Base-by-base conservation (phyloP, 495 filamentous ascomycete genomes). In the Penicillium mononematosum region DNA sequence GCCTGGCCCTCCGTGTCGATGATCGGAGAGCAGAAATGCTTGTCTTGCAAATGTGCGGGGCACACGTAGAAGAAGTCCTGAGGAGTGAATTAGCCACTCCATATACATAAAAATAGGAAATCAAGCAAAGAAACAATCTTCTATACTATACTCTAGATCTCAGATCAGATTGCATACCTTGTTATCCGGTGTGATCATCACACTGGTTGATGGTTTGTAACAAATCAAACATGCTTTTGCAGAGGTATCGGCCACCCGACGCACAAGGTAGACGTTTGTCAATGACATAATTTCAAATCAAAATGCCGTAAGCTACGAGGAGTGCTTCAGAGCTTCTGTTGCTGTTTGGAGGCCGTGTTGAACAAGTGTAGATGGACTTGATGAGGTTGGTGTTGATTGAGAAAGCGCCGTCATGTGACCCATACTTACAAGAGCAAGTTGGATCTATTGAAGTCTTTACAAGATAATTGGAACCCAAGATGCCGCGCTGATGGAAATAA, bases 51-150 rank as follows among this genome's bases (percentile, higher is more conserved):
- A 70, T 98, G 94, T 43, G 81, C 77, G 14, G 85, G 81, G 65
- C 94, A 98, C 31, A 93, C 81, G 67, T 95, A 96, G 72, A 98
- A 98, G 77, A 89, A 96, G 69, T 98, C 94, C 90, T 95, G 44
- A n/a, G 39, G 44, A 16, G 39, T 20, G 14, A 19, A 17, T 58
- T 46, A 55, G 53, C 32, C 16, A 31, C 9, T 31, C n/a, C 12
- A 16, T 14, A 36, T 46, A 12, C 5, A 65, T 46, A 6, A 27
- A 31, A 50, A 12, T 17, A 3, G 5, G 12, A 1, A 19, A 20
- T 22, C 4, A 25, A 36, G 22, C 10, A 1, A 32, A 24, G 4
- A 12, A 3, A 17, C 0, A 32, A 5, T 12, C 2, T 2, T 14
- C 5, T n/a, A 11, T 6, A 2, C 11, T 4, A 19, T 38, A 25